Evolutionary conservation across 176 grass and related monocot species (phyloP).

Genomic region (Aechmea fasciata): DNA sequence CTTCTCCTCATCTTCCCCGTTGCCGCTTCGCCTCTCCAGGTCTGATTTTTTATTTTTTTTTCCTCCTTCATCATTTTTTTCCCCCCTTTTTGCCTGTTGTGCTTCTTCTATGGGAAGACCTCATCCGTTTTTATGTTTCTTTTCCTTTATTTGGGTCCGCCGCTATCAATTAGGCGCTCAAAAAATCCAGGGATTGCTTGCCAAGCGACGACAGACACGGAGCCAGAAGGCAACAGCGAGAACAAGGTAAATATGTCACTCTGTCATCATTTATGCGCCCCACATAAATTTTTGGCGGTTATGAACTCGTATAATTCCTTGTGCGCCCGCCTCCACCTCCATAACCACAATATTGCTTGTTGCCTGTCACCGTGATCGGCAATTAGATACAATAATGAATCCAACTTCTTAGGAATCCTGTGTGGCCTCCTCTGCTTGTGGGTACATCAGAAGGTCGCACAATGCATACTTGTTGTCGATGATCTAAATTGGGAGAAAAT

Average conservation of each 20-base stretch:
- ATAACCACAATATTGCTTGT: not conserved
- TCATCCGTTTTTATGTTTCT: not conserved
- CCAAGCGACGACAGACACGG: conserved; percentile 46
- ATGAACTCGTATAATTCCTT: not conserved
- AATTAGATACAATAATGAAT: not conserved
- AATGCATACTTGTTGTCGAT: not conserved
- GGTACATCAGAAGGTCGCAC: conserved; percentile 2
- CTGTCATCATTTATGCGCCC: not conserved
- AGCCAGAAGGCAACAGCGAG: conserved; percentile 41
- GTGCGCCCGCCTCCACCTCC: not conserved
- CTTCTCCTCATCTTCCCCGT: too few relatives aligned
- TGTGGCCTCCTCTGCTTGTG: not conserved
- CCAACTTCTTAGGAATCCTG: conserved; percentile 10
- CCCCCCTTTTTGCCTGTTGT: not conserved
- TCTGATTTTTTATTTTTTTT: too few relatives aligned
- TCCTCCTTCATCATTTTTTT: not conserved
- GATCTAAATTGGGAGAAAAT: not conserved
- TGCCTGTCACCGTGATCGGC: not conserved
- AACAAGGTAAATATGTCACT: conserved; percentile 15
- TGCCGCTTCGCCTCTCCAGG: too few relatives aligned
- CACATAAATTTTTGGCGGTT: too few relatives aligned
- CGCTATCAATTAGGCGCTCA: conserved; percentile 11
- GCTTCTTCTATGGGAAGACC: not conserved
- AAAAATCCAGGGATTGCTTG: conserved; percentile 32
- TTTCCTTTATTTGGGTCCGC: not conserved